phyloP scores from a whole-genome alignment of 495 filamentous ascomycete genomes.

The Bathelium albidoporum region DNA sequence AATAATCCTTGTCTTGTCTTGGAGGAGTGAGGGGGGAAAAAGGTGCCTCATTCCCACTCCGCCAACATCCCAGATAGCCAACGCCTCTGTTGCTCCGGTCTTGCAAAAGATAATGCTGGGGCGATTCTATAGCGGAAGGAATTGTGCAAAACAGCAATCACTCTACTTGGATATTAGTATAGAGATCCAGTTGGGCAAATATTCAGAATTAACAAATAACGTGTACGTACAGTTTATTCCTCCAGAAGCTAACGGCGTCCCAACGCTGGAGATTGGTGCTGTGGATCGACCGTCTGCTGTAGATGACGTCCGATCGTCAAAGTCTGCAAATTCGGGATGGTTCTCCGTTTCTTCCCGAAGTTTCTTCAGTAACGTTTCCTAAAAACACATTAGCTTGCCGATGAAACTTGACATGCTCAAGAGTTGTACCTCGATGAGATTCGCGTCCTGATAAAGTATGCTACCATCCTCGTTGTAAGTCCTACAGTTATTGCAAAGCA shows the following conservation, averaged over 20 bases:
- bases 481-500: constrained; percentile 80
- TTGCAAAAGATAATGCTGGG: neutral
- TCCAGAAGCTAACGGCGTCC: constrained; percentile 55
- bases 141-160: neutral
- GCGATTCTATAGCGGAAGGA: neutral
- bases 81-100: neutral
- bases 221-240: constrained; percentile 45
- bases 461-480: constrained; percentile 95
- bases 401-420: neutral
- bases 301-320: constrained; percentile 46
- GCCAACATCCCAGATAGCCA: neutral
- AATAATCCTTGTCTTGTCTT: too few relatives aligned
- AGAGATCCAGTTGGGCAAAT: too few relatives aligned
- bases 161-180: neutral
- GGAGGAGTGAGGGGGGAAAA: neutral
- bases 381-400: neutral
- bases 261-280: constrained; percentile 53
- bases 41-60: neutral
- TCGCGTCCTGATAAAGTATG: constrained; percentile 81
- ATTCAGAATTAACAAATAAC: too few relatives aligned
- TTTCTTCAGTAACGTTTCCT: constrained; percentile 49
- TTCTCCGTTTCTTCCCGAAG: constrained; percentile 59
- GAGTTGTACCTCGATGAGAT: constrained; percentile 73
- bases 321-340: constrained; percentile 63
- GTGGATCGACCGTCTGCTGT: constrained; percentile 52